Conservation (phyloP, 78 protist species). For the Cavenderia fasciculata region DNA sequence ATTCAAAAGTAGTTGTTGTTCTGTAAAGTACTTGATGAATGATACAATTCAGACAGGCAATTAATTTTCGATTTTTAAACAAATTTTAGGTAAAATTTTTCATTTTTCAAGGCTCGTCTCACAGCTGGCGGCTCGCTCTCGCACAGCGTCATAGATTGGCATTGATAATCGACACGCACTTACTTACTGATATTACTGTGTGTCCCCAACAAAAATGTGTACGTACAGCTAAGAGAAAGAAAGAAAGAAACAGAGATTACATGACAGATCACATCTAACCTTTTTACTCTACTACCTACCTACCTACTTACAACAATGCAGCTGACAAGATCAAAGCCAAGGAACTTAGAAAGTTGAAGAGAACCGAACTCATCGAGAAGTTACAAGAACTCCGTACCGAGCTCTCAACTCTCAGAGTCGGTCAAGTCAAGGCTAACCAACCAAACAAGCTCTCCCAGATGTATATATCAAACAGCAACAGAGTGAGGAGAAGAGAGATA, state of each 20-base stretch:
- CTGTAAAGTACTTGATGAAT: too few relatives aligned
- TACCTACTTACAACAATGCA: not conserved
- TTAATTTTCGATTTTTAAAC: not conserved
- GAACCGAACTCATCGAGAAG: slow-evolving; percentile 29
- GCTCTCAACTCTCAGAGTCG: slow-evolving; percentile 58
- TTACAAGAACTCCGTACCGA: slow-evolving; percentile 42
- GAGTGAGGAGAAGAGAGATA: not conserved
- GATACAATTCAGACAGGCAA: too few relatives aligned
- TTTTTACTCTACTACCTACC: not conserved
- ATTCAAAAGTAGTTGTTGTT: too few relatives aligned
- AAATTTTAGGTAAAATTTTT: not conserved
- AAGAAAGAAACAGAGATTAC: not conserved
- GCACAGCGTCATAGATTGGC: not conserved
- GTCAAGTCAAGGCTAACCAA: slow-evolving; percentile 60
- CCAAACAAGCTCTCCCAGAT: slow-evolving; percentile 73
- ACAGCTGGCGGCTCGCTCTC: not conserved
- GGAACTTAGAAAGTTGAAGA: slow-evolving; percentile 71
- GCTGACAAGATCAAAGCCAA: slow-evolving; percentile 76
- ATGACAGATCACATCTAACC: not conserved
- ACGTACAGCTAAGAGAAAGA: not conserved
- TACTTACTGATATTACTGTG: too few relatives aligned
- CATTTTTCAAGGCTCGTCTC: too few relatives aligned
- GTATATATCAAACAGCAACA: not conserved
- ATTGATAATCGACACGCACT: too few relatives aligned
- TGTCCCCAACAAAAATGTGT: not conserved